Conservation (phyloP, 1,284 basidiomycete genomes). For the Papiliotrema fonsecae region DNA sequence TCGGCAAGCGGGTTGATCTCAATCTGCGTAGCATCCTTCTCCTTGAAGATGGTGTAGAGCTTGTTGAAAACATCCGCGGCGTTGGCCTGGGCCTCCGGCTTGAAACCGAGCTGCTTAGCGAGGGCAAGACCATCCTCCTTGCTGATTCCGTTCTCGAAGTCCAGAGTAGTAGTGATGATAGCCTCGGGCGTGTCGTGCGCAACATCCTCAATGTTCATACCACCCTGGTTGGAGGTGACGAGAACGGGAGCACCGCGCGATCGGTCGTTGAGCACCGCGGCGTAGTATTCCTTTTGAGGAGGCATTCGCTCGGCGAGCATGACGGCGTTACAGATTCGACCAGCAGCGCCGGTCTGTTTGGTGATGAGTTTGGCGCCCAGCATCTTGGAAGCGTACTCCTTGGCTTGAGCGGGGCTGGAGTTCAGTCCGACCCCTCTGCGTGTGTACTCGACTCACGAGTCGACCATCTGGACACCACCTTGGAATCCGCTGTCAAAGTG, state of each 20-base stretch:
- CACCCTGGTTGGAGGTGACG: slow-evolving; percentile 88
- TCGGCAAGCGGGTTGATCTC: slow-evolving; percentile 99
- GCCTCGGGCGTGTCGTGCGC: slow-evolving; percentile 94
- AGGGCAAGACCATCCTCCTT: slow-evolving; percentile 68
- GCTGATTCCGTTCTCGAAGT: slow-evolving; percentile 78
- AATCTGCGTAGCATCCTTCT: slow-evolving; percentile 98
- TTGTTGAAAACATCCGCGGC: slow-evolving; percentile 93
- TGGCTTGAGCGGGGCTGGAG: slow-evolving; percentile 77
- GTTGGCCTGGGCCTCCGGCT: slow-evolving; percentile 65
- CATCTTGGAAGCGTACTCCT: slow-evolving; percentile 87
- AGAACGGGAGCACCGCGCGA: slow-evolving; percentile 82
- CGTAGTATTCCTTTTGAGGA: slow-evolving; percentile 96
- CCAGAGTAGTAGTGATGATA: slow-evolving; percentile 93
- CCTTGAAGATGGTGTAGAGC: slow-evolving; percentile 95
- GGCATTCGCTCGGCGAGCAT: slow-evolving; percentile 97
- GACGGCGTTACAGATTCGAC: slow-evolving; percentile 93
- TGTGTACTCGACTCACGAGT: slow-evolving; percentile 58
- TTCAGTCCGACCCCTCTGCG: not conserved
- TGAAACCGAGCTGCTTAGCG: slow-evolving; percentile 89
- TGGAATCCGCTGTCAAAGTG: slow-evolving; percentile 94
- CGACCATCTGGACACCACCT: slow-evolving; percentile 94
- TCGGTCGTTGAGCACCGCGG: slow-evolving; percentile 95
- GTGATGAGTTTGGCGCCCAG: slow-evolving; percentile 94
- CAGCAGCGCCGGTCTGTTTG: slow-evolving; percentile 93
- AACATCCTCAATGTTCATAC: slow-evolving; percentile 99